Conservation (phyloP, 2,329 filamentous ascomycete species). For the Eurotiales sp. region DNA sequence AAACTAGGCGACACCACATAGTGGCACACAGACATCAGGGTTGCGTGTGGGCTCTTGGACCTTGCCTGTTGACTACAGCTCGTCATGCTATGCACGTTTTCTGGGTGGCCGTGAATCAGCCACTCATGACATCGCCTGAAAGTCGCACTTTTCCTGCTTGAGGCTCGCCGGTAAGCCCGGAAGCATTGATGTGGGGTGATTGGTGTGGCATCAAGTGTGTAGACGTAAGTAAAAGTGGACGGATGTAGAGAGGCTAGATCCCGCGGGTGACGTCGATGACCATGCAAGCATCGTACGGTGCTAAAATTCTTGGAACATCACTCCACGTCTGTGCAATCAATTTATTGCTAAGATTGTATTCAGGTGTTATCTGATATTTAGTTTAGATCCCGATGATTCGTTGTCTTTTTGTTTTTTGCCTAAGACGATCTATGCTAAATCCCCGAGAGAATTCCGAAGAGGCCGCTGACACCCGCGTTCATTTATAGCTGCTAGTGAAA, state of each 20-base stretch:
- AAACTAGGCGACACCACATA: not conserved
- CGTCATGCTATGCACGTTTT: not conserved
- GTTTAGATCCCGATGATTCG: too few relatives aligned
- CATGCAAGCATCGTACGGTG: constrained; percentile 5
- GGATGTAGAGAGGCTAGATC: not conserved
- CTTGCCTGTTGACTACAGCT: constrained; percentile 1
- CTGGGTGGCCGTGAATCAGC: not conserved
- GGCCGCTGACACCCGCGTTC: too few relatives aligned
- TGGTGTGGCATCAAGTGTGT: not conserved
- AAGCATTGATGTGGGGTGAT: not conserved
- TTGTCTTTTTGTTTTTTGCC: too few relatives aligned
- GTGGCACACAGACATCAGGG: not conserved
- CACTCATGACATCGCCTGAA: not conserved
- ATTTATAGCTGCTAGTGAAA: too few relatives aligned
- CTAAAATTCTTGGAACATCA: not conserved
- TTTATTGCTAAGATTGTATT: too few relatives aligned
- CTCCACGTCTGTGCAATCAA: too few relatives aligned
- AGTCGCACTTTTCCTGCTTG: not conserved
- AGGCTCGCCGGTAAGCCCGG: not conserved
- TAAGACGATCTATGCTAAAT: too few relatives aligned
- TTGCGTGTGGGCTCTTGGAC: not conserved
- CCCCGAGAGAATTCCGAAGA: too few relatives aligned
- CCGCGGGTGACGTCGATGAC: constrained; percentile 1
- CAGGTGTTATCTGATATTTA: too few relatives aligned
- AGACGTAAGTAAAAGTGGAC: not conserved